Percentiles rank a stretch among this genome's conserved stretches.
Evolutionary conservation across 1,284 basidiomycete genomes (phyloP).

Genomic region (Exobasidium cylindrosporum): DNA sequence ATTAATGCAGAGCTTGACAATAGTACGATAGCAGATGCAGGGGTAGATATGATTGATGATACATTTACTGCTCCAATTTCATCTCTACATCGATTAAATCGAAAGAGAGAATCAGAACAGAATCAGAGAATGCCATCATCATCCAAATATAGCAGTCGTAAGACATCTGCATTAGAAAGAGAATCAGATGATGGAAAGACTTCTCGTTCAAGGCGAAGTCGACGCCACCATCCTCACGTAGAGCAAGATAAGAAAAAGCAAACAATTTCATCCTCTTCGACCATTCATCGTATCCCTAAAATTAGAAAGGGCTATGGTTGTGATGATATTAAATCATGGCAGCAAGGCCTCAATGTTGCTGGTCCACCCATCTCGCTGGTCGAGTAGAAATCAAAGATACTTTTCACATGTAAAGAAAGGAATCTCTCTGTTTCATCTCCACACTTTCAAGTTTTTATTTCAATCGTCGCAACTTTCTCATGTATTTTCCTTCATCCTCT

Average conservation of each 20-base stretch:
- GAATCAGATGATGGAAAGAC: neutral
- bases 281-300: neutral
- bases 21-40: too few relatives aligned
- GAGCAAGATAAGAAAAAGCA: neutral
- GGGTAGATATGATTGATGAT: too few relatives aligned
- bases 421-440: too few relatives aligned
- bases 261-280: neutral
- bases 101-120: neutral
- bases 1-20: too few relatives aligned
- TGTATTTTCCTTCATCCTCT: too few relatives aligned
- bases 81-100: neutral
- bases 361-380: neutral
- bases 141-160: neutral
- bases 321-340: slow-evolving; percentile 10
- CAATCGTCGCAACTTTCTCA: too few relatives aligned
- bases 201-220: neutral
- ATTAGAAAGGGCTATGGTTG: slow-evolving; percentile 9
- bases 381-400: too few relatives aligned
- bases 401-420: too few relatives aligned
- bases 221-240: neutral
- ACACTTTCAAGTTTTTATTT: too few relatives aligned
- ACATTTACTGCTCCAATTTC: neutral
- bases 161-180: neutral
- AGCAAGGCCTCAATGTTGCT: slow-evolving; percentile 1
- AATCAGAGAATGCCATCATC: neutral